Conservation (phyloP, 345 rosid species). For the Acer campestre region DNA sequence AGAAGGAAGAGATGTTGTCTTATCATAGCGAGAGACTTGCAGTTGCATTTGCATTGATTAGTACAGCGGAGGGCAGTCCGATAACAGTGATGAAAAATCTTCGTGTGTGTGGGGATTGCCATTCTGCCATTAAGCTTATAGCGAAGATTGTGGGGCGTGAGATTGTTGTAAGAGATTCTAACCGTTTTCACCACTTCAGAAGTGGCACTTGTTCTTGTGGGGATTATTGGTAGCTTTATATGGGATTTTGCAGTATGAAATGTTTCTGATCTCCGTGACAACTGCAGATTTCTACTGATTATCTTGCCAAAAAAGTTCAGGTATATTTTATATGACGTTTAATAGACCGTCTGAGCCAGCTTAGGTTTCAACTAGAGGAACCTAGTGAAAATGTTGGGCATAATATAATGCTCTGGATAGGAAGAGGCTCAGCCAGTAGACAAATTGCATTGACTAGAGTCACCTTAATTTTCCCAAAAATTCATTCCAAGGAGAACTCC, state of each 20-base stretch:
- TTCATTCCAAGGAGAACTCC: no score
- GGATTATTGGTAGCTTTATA: conserved; percentile 51
- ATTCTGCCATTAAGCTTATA: conserved; percentile 53
- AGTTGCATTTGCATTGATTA: conserved; percentile 52
- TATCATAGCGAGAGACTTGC: conserved; percentile 77
- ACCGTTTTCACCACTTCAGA: conserved; percentile 59
- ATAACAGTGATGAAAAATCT: conserved; percentile 78
- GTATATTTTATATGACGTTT: neutral
- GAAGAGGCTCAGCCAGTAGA: no score
- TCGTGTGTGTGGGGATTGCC: conserved; percentile 74
- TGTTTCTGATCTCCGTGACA: neutral
- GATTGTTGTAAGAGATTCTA: conserved; percentile 57
- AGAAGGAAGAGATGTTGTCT: conserved; percentile 66
- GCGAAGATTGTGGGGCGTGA: conserved; percentile 48
- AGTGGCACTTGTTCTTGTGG: conserved; percentile 56
- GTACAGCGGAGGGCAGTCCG: conserved; percentile 43
- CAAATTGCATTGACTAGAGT: no score
- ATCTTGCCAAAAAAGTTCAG: neutral
- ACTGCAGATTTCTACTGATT: neutral
- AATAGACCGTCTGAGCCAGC: no score
- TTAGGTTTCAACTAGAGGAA: no score
- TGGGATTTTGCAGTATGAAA: neutral
- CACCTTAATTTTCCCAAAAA: no score
- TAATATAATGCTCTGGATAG: no score
- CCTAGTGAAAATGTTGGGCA: no score